Base-by-base conservation (phyloP, 805 yeast genomes). In the Teunomyces tritomae region DNA sequence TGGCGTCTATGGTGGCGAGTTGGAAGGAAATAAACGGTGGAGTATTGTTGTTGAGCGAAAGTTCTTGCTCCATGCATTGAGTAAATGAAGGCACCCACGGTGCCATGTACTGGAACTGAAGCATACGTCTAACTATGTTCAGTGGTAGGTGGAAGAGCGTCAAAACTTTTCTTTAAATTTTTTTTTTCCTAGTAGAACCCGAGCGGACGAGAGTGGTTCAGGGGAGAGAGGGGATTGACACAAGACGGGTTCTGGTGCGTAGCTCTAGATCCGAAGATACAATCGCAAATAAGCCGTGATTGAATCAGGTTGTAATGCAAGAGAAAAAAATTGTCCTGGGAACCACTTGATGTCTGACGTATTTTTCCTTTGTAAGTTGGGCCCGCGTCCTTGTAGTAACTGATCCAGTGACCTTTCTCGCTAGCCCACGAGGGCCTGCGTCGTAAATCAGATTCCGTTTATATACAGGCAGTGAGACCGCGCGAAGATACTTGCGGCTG, bases 21-120 rank as follows among this genome's bases (percentile, higher is more conserved):
- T 85, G 83, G 55, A 87, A 84, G 4, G 84, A 65, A 13, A 79
- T 72, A 51, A 86, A 84, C 2, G 82, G 82, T 13, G 67, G 67
- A 10, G 48, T 50, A 44, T 58, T 49, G 26, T 59, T 58, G 29
- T 47, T 56, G 32, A 61, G 59, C 3, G 57, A 49, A 29, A 57
- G 51, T 49, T 80, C 84, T 29, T 77, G 68, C 17, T 75, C 72
- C 17, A 82, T 58, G 9, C 87, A 80, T 48, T 76, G 74, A 28
- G 71, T 69, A 55, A 87, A 83, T 8, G 78, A 60, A 8, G 92
- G 88, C 57, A 82, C 84, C 95, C 95, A 87, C 3, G 90, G 87
- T 27, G 89, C 91, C 77, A 61, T 67, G 48, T 57, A 62, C 42
- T 65, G 67, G 40, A 58, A 51, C 40, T 61, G 65, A 37, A 62